Evolutionary conservation across 2,329 filamentous ascomycete genomes (phyloP).

Genomic region (Aspergillus costaricaensis): DNA sequence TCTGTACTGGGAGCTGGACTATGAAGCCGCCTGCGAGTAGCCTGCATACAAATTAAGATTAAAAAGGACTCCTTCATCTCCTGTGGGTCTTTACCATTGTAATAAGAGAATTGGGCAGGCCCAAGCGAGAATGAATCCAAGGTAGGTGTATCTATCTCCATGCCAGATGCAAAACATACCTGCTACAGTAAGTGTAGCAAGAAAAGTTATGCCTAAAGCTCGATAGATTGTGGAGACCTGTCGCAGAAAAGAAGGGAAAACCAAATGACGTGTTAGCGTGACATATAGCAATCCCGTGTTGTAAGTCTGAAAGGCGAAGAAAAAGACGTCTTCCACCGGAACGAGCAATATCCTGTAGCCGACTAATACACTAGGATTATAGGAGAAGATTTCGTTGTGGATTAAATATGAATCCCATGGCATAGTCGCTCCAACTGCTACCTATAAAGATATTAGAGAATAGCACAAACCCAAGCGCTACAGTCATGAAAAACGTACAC

Average conservation of each 20-base stretch:
- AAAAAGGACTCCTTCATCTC: too few relatives aligned
- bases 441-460: too few relatives aligned
- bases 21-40: too few relatives aligned
- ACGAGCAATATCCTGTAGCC: not conserved
- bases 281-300: not conserved
- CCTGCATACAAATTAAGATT: too few relatives aligned
- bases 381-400: not conserved
- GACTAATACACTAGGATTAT: not conserved
- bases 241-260: not conserved
- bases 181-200: too few relatives aligned
- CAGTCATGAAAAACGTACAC: too few relatives aligned
- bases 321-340: not conserved
- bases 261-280: not conserved
- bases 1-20: not conserved
- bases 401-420: not conserved
- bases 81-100: not conserved
- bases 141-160: not conserved
- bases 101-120: not conserved
- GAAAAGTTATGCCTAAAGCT: not conserved
- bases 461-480: too few relatives aligned
- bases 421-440: slow-evolving; percentile 21
- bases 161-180: not conserved
- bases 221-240: not conserved
- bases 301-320: not conserved
- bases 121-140: not conserved